phyloP scores from a whole-genome alignment of 1,139 yeast species.

The Maudiozyma humilis region DNA sequence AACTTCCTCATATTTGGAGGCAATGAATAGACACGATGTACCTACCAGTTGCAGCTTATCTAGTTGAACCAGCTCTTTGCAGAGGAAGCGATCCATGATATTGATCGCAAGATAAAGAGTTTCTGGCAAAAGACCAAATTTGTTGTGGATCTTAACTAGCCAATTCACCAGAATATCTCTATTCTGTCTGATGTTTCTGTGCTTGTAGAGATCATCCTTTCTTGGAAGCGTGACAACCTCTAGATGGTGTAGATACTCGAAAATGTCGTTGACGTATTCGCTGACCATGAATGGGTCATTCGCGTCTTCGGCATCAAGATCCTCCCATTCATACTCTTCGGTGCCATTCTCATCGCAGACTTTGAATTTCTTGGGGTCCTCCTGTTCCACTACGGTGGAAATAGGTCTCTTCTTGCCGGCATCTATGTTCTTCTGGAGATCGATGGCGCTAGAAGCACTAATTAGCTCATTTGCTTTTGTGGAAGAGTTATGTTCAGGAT shows the following conservation, averaged over 20 bases:
- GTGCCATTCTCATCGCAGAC: constrained; percentile 28
- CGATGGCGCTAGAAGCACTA: not conserved
- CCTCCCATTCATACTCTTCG: constrained; percentile 65
- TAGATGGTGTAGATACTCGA: constrained; percentile 64
- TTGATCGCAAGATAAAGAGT: constrained; percentile 83
- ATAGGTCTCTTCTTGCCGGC: constrained; percentile 29
- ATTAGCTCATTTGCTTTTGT: constrained; percentile 3
- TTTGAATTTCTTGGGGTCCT: constrained; percentile 30
- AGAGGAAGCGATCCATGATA: constrained; percentile 84
- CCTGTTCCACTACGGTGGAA: constrained; percentile 31
- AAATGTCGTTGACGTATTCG: constrained; percentile 85
- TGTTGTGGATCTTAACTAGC: constrained; percentile 86
- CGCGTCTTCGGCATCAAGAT: constrained; percentile 80
- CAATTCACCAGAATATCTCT: constrained; percentile 88
- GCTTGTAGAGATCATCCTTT: constrained; percentile 63
- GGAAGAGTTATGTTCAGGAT: constrained; percentile 1
- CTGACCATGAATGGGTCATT: constrained; percentile 94
- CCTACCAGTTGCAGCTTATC: constrained; percentile 85
- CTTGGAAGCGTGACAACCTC: constrained; percentile 75
- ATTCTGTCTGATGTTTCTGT: constrained; percentile 68
- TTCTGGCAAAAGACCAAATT: constrained; percentile 83
- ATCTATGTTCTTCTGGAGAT: constrained; percentile 11
- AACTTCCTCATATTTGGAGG: constrained; percentile 93
- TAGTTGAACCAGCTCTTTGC: constrained; percentile 68
- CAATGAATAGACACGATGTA: constrained; percentile 81